phyloP scores from a whole-genome alignment of 129 eudicot species.

The carrot (Daucus carota) region DNA sequence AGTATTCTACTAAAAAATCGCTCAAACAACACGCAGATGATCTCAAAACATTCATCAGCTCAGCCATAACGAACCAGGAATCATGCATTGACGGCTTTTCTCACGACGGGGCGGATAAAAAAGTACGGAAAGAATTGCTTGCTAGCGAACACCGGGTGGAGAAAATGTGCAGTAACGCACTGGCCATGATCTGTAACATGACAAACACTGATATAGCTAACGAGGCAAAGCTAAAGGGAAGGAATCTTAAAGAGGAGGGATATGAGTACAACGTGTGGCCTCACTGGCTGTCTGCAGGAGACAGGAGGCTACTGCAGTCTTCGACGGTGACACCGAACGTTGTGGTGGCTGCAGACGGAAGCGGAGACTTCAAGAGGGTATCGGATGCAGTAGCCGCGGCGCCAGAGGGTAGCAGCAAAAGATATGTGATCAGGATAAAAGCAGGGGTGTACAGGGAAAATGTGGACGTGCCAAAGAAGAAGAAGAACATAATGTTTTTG shows the following conservation, averaged over 20 bases:
- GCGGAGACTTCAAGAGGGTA: conserved; percentile 58
- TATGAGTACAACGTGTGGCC: conserved; percentile 36
- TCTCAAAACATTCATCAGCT: conserved; percentile 61
- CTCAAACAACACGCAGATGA: conserved; percentile 51
- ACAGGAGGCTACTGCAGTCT: conserved; percentile 62
- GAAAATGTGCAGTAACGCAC: conserved; percentile 75
- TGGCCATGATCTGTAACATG: conserved; percentile 81
- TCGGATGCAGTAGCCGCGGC: conserved; percentile 77
- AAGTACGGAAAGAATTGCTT: conserved; percentile 35
- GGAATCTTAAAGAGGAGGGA: conserved; percentile 25
- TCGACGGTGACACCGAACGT: conserved; percentile 54
- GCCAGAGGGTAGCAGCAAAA: conserved; percentile 46
- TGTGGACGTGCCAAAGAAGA: conserved; percentile 54
- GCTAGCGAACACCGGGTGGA: conserved; percentile 42
- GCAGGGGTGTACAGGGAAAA: conserved; percentile 79
- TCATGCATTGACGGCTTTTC: conserved; percentile 90
- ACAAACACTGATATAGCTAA: conserved; percentile 43
- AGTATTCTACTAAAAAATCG: conserved; percentile 41
- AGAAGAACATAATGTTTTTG: conserved; percentile 70
- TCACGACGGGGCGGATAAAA: conserved; percentile 47
- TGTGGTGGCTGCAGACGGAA: conserved; percentile 92
- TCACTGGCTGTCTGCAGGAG: conserved; percentile 66
- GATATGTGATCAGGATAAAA: conserved; percentile 74
- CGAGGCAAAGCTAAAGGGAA: conserved; percentile 21
- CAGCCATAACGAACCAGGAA: conserved; percentile 83